These are phyloP conservation scores for Serendipita sp. DNA, from an alignment of 768 basidiomycete genomes.

Conservation along the genomic window DNA sequence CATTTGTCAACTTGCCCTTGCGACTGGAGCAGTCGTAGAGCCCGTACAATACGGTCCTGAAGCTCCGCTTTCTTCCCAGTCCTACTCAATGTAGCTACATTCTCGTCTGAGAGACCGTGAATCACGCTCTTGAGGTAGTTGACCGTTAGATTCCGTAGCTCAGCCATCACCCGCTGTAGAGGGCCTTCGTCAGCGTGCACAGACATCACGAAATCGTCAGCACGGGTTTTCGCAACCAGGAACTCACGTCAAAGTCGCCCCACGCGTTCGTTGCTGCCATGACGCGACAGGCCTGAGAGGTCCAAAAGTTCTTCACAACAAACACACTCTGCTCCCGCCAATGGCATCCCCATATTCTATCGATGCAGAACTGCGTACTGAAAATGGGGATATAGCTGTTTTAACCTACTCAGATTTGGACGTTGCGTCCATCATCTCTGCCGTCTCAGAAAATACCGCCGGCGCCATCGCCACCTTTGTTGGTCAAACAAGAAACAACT, in stretches of 20 bases:
- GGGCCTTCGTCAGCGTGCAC: neutral
- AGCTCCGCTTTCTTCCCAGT: constrained; percentile 79
- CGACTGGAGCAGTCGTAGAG: neutral
- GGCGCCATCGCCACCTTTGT: constrained; percentile 68
- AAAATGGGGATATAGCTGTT: neutral
- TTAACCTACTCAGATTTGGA: constrained; percentile 48
- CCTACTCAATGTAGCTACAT: constrained; percentile 48
- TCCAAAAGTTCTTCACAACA: neutral
- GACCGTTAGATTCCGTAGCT: constrained; percentile 33
- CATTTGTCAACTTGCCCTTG: constrained; percentile 38
- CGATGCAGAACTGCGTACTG: neutral
- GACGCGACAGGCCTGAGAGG: neutral
- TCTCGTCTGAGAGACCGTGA: constrained; percentile 63
- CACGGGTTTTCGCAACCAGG: neutral
- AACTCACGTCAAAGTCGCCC: constrained; percentile 9
- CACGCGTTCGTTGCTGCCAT: constrained; percentile 2
- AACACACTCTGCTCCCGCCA: neutral
- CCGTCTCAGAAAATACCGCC: constrained; percentile 45
- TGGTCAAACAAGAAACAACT: constrained; percentile 75
- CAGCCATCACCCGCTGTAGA: neutral
- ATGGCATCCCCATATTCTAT: neutral
- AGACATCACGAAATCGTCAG: neutral
- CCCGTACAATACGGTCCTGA: constrained; percentile 50
- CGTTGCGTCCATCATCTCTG: constrained; percentile 38
- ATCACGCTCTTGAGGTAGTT: constrained; percentile 76